Evolutionary conservation across 2,329 filamentous ascomycete species (phyloP).

Genomic region (Emergomyces africanus): DNA sequence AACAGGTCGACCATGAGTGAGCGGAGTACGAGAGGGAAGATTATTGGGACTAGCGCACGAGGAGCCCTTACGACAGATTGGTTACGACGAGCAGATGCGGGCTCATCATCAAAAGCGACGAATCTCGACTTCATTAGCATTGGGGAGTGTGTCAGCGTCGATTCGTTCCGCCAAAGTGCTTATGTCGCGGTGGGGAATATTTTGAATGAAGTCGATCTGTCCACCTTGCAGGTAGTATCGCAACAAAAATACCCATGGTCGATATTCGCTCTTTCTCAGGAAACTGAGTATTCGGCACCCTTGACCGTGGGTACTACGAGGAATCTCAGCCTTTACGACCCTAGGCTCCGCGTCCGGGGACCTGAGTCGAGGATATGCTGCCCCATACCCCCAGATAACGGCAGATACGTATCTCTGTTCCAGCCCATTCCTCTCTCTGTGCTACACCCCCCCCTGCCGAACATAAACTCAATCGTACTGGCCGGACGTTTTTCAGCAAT

Average conservation of each 20-base stretch:
- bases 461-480: constrained; percentile 70
- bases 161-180: constrained; percentile 52
- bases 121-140: constrained; percentile 35
- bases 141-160: constrained; percentile 72
- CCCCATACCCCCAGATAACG: constrained; percentile 16
- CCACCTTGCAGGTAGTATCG: constrained; percentile 55
- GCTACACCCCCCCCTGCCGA: constrained; percentile 55
- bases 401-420: constrained; percentile 55
- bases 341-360: constrained; percentile 31
- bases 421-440: constrained; percentile 75
- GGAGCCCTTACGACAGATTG: constrained; percentile 57
- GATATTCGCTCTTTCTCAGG: constrained; percentile 66
- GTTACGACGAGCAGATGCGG: constrained; percentile 43
- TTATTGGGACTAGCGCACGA: constrained; percentile 52
- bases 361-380: constrained; percentile 17
- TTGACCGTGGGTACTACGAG: constrained; percentile 73
- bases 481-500: constrained; percentile 82
- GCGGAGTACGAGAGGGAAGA: constrained; percentile 33
- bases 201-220: constrained; percentile 71
- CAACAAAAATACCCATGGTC: constrained; percentile 64
- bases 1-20: constrained; percentile 24
- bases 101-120: constrained; percentile 13
- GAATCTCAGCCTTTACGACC: constrained; percentile 73
- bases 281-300: constrained; percentile 50
- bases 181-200: constrained; percentile 70